Evolutionary conservation across 305 asterid genomes (phyloP).

Genomic region (Plantago coronopus): DNA sequence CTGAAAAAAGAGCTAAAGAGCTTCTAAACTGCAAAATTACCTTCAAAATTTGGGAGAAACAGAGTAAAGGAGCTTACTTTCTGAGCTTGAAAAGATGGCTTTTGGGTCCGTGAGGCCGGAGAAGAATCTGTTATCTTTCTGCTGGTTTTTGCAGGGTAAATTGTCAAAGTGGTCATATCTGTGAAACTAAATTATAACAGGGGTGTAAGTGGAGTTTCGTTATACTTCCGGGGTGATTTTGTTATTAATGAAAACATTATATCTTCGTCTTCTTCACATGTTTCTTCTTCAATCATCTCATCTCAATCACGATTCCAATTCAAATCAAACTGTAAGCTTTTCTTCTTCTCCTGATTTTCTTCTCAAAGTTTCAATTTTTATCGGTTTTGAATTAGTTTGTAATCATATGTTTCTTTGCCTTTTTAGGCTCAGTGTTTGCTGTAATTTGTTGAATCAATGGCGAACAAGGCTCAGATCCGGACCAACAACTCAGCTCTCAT

Average conservation of each 20-base stretch:
- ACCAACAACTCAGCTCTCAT: slow-evolving; percentile 79
- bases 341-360: no score
- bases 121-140: slow-evolving; percentile 13
- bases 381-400: no score
- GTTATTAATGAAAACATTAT: background rate
- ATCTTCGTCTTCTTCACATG: no score
- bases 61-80: slow-evolving; percentile 15
- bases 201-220: background rate
- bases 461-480: slow-evolving; percentile 77
- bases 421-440: slow-evolving; percentile 2
- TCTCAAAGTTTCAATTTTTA: no score
- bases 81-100: slow-evolving; percentile 21
- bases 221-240: background rate
- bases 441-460: slow-evolving; percentile 45
- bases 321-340: no score
- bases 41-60: slow-evolving; percentile 2
- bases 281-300: no score
- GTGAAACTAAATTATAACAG: no score
- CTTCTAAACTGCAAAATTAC: slow-evolving; percentile 21
- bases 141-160: background rate
- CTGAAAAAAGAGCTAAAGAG: slow-evolving; percentile 6
- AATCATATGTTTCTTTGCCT: no score
- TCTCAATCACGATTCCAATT: no score
- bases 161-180: no score
- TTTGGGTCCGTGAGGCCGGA: slow-evolving; percentile 9